Evolutionary conservation across 2,329 filamentous ascomycete genomes (phyloP).

Genomic region (Knufia petricola): DNA sequence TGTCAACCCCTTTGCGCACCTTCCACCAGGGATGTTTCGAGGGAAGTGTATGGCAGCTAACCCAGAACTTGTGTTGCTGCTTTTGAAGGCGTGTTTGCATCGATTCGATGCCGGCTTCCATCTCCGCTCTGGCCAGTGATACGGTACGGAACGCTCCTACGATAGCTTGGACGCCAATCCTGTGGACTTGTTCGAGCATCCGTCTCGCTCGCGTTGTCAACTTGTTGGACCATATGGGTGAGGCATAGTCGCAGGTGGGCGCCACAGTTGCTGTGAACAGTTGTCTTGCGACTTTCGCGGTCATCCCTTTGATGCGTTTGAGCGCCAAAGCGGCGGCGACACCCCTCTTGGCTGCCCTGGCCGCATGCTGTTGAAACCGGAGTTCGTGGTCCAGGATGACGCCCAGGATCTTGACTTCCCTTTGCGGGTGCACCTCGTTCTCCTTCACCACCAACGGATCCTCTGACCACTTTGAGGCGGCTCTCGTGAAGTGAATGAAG

Average conservation of each 20-base stretch:
- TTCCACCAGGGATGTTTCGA: too few species aligned
- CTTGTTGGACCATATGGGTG: not conserved
- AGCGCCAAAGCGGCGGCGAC: not conserved
- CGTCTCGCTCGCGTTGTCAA: not conserved
- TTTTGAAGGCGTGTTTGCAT: not conserved
- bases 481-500: conserved; percentile 28
- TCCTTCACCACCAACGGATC: not conserved
- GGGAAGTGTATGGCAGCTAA: too few species aligned
- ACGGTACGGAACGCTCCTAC: not conserved
- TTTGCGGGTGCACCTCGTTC: not conserved
- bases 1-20: too few species aligned
- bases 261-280: conserved; percentile 1
- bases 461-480: conserved; percentile 14
- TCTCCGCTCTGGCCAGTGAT: not conserved
- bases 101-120: not conserved
- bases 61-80: not conserved
- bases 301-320: conserved; percentile 3
- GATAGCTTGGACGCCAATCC: not conserved
- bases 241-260: not conserved
- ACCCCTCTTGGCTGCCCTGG: not conserved
- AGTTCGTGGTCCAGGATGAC: conserved; percentile 8
- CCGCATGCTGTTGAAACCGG: not conserved
- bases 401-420: not conserved
- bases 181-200: not conserved
- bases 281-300: conserved; percentile 9